Percentiles rank a stretch among this genome's conserved stretches.
phyloP scores from a whole-genome alignment of 768 basidiomycete species.

The Mycena polygramma region DNA sequence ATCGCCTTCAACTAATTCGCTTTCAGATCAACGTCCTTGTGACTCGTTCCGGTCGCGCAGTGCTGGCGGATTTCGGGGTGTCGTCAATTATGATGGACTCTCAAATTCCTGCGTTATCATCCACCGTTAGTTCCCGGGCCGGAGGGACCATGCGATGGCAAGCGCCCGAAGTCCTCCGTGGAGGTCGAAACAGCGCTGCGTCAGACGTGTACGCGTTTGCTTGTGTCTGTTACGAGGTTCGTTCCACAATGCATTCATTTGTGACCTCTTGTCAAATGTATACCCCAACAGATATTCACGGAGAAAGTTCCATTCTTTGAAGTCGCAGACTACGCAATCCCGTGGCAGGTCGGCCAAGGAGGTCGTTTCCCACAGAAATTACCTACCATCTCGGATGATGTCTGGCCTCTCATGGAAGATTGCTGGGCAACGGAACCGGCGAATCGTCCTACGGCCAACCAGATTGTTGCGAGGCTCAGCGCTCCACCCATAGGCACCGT shows the following conservation, averaged over 20 bases:
- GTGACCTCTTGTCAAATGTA: not conserved
- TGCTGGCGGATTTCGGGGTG: conserved; percentile 45
- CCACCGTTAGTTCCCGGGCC: conserved; percentile 8
- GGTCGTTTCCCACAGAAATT: conserved; percentile 5
- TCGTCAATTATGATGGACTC: conserved; percentile 37
- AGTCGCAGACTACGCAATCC: conserved; percentile 30
- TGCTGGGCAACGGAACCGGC: conserved; percentile 17
- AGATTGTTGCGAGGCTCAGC: conserved; percentile 20
- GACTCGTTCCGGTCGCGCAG: conserved; percentile 38
- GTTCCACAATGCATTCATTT: conserved; percentile 7
- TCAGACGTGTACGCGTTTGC: conserved; percentile 47
- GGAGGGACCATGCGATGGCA: conserved; percentile 43
- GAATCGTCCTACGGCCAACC: conserved; percentile 14
- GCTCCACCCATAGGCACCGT: conserved; percentile 15
- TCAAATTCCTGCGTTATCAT: conserved; percentile 35
- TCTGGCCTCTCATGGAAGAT: conserved; percentile 26
- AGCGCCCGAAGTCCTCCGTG: conserved; percentile 42
- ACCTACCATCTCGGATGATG: conserved; percentile 9
- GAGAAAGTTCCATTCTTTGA: conserved; percentile 40
- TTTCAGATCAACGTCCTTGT: conserved; percentile 43
- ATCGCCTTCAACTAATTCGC: not conserved
- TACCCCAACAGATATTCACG: conserved; percentile 41
- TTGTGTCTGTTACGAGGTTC: conserved; percentile 45
- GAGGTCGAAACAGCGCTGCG: conserved; percentile 28
- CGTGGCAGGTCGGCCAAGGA: conserved; percentile 27